Conservation (phyloP, 2,329 filamentous ascomycete genomes). For the Pseudofabraea citricarpa region DNA sequence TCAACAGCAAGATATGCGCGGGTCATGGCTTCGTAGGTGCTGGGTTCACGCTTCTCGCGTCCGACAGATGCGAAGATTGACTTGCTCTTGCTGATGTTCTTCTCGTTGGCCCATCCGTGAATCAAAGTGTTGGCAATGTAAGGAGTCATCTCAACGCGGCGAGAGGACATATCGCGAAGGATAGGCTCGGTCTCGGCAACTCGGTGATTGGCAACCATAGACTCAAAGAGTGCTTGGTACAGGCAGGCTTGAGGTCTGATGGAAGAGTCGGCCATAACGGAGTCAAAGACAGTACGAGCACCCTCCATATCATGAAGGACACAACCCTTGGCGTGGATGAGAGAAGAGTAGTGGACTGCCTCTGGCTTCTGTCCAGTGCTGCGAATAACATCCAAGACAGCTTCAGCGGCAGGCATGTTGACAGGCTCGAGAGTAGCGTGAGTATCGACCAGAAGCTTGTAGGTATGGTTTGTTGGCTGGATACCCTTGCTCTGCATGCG, state of each 20-base stretch:
- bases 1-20: slow-evolving; percentile 84
- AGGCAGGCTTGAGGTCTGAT: slow-evolving; percentile 77
- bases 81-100: slow-evolving; percentile 73
- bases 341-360: slow-evolving; percentile 89
- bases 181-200: slow-evolving; percentile 72
- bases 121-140: slow-evolving; percentile 99
- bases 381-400: slow-evolving; percentile 74
- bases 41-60: slow-evolving; percentile 79
- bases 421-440: slow-evolving; percentile 86
- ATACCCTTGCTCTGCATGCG: slow-evolving; percentile 88
- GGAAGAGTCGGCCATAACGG: slow-evolving; percentile 62
- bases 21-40: slow-evolving; percentile 98
- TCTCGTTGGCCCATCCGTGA: slow-evolving; percentile 87
- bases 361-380: slow-evolving; percentile 72
- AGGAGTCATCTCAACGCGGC: slow-evolving; percentile 78
- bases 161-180: slow-evolving; percentile 68
- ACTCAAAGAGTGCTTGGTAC: slow-evolving; percentile 95
- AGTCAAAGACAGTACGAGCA: slow-evolving; percentile 77
- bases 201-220: slow-evolving; percentile 90
- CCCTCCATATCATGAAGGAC: slow-evolving; percentile 87
- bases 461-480: slow-evolving; percentile 88
- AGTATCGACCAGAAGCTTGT: slow-evolving; percentile 94
- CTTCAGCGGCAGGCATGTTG: slow-evolving; percentile 82
- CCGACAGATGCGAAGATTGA: slow-evolving; percentile 76
- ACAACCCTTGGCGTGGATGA: slow-evolving; percentile 94